Base-by-base conservation (phyloP, 116 monocot genomes). In the Dioscorea cayenensis region DNA sequence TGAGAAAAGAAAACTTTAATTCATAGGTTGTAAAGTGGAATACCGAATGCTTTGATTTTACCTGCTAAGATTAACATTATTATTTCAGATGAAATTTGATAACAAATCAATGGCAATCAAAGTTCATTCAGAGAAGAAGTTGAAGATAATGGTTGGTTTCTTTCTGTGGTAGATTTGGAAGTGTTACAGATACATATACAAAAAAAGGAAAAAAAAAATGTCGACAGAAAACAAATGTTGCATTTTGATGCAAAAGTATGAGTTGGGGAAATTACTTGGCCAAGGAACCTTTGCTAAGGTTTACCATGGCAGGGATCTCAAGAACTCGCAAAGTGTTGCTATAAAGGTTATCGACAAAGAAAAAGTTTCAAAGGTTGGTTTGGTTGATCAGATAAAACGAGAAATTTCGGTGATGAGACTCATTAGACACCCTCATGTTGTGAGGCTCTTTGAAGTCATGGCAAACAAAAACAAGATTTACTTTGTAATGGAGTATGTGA, bases 401-500 rank as follows among this genome's bases (percentile, higher is more conserved):
- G 55, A 55, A n/a, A 55, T 55, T 19, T 55, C 55, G 17, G 55
- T 55, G 55, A 55, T 55, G 55, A 55, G 55, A n/a, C 55, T 55
- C 4, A 16, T 55, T 16, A 55, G 55, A 16, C 55, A 55, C 55
- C 55, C 55, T 18, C 16, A 55, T 55, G 55, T 55, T 55, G 55
- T 55, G 16, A 2, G 17, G 55, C 55, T 55, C n/a, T 55, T 16
- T n/a, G 55, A 55, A 16, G 55, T 55, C 14, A 55, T 55, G 55
- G 55, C 55, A 5, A 55, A 3, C n/a, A 55, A 55, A 55, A 55
- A 6, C 10, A 55, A 55, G 55, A 55, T 55, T 18, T 55, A 55
- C 55, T 55, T 55, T 19, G 55, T 55, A 5, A 55, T 55, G 16
- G 55, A 55, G n/a, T 55, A 55, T 55, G 17, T 55, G 5, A 55